phyloP scores from a whole-genome alignment of 192 early-diverging fungal genomes.

The Borealophlyctis nickersoniae region DNA sequence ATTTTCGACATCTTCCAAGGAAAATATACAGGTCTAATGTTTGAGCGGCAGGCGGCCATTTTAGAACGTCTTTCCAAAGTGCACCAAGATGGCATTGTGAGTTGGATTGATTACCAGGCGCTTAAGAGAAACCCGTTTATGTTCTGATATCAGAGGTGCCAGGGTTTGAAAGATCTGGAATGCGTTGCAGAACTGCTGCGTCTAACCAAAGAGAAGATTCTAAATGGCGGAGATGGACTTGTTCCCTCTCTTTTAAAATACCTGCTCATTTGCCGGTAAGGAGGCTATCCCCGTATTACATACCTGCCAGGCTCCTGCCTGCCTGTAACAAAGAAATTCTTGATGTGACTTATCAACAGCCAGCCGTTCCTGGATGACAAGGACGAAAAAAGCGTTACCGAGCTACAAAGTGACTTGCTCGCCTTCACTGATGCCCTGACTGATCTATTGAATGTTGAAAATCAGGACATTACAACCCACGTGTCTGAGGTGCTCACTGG shows the following conservation, averaged over 20 bases:
- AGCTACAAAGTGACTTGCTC: conserved; percentile 13
- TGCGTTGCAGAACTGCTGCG: not conserved
- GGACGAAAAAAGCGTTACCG: conserved; percentile 9
- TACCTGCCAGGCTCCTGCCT: no score
- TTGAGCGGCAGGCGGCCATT: conserved; percentile 18
- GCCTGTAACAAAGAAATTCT: not conserved
- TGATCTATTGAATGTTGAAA: conserved; percentile 6
- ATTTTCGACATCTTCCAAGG: not conserved
- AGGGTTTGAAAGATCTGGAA: not conserved
- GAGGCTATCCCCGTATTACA: not conserved
- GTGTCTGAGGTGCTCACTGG: not conserved
- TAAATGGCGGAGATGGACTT: not conserved
- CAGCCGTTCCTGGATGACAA: conserved; percentile 1
- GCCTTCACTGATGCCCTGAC: conserved; percentile 1
- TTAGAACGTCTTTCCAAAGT: conserved; percentile 12
- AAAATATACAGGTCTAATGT: not conserved
- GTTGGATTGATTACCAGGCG: no score
- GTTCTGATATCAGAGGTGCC: no score
- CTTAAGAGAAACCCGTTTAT: no score
- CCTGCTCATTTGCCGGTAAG: not conserved
- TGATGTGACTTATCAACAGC: not conserved
- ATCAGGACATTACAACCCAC: not conserved
- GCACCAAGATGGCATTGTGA: conserved; percentile 1
- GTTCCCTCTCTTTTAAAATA: not conserved
- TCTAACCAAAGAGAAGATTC: not conserved